Evolutionary conservation across 1,284 basidiomycete species (phyloP).

Genomic region (Leccinum huronense): DNA sequence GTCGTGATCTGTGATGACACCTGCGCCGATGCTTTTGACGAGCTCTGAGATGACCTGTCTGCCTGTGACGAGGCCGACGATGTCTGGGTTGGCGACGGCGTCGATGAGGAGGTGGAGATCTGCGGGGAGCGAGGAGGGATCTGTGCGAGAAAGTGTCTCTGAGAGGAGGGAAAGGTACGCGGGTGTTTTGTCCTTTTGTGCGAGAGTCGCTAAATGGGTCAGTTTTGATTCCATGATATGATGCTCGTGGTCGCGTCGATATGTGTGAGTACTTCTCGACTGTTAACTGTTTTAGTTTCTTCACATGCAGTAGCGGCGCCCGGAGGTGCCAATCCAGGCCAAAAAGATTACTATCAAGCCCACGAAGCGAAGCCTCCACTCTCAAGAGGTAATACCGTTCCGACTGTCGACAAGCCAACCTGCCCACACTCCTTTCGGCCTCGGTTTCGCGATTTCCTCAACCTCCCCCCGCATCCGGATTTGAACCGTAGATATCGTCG

Average conservation of each 20-base stretch:
- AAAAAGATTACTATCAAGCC: too few species aligned
- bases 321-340: too few species aligned
- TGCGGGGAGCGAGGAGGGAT: slow-evolving; percentile 43
- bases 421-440: background rate
- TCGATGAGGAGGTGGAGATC: slow-evolving; percentile 71
- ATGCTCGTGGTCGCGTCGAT: slow-evolving; percentile 1
- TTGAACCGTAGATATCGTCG: slow-evolving; percentile 93
- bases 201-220: slow-evolving; percentile 57
- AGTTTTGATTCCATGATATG: slow-evolving; percentile 62
- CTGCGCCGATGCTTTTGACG: slow-evolving; percentile 61
- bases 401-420: slow-evolving; percentile 88
- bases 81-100: slow-evolving; percentile 75
- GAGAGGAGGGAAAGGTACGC: slow-evolving; percentile 65
- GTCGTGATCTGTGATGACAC: slow-evolving; percentile 53
- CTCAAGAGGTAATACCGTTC: slow-evolving; percentile 39
- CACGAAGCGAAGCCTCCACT: too few species aligned
- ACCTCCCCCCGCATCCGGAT: slow-evolving; percentile 84
- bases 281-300: too few species aligned
- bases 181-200: slow-evolving; percentile 81
- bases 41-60: slow-evolving; percentile 83
- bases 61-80: slow-evolving; percentile 78
- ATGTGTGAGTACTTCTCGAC: too few species aligned
- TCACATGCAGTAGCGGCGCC: too few species aligned
- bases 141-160: slow-evolving; percentile 52
- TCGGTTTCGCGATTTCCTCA: slow-evolving; percentile 93